Percentiles rank a stretch among this genome's conserved stretches.
phyloP scores from a whole-genome alignment of 2,329 filamentous ascomycete genomes.

The Trichoderma brevicompactum region DNA sequence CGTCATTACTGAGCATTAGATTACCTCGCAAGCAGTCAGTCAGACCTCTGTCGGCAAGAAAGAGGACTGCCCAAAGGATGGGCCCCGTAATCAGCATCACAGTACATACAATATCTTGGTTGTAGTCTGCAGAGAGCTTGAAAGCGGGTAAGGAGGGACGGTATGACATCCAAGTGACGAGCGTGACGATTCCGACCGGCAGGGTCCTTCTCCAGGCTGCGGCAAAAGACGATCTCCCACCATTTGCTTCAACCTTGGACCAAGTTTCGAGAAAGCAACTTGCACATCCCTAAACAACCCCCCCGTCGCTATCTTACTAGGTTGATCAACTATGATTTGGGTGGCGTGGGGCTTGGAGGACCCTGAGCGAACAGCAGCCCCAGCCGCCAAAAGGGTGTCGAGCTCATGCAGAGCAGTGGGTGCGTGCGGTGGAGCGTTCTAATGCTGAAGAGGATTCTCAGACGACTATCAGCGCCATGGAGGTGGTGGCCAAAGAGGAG shows the following conservation, averaged over 20 bases:
- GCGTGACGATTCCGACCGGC: constrained; percentile 23
- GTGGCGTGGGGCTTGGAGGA: constrained; percentile 22
- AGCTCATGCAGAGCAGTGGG: constrained; percentile 24
- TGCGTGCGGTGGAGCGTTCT: constrained; percentile 14
- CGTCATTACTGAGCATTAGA: not conserved
- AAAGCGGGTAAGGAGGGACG: not conserved
- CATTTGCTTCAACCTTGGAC: too few relatives aligned
- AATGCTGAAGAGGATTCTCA: not conserved
- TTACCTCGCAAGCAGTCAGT: not conserved
- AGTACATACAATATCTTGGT: too few relatives aligned
- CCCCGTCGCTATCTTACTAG: not conserved
- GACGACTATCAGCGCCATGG: constrained; percentile 7
- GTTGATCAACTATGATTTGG: constrained; percentile 8
- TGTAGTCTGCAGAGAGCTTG: not conserved
- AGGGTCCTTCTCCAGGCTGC: not conserved
- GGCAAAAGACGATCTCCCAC: not conserved
- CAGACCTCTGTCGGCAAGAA: not conserved
- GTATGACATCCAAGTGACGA: constrained; percentile 27
- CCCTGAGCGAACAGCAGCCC: constrained; percentile 25
- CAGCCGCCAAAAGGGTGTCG: constrained; percentile 2
- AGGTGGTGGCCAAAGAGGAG: constrained; percentile 9
- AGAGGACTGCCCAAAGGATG: not conserved
- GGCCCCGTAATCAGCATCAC: too few relatives aligned
- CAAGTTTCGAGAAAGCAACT: too few relatives aligned
- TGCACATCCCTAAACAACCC: too few relatives aligned